phyloP scores from a whole-genome alignment of 2,329 filamentous ascomycete genomes.

The Tolypocladium paradoxum region DNA sequence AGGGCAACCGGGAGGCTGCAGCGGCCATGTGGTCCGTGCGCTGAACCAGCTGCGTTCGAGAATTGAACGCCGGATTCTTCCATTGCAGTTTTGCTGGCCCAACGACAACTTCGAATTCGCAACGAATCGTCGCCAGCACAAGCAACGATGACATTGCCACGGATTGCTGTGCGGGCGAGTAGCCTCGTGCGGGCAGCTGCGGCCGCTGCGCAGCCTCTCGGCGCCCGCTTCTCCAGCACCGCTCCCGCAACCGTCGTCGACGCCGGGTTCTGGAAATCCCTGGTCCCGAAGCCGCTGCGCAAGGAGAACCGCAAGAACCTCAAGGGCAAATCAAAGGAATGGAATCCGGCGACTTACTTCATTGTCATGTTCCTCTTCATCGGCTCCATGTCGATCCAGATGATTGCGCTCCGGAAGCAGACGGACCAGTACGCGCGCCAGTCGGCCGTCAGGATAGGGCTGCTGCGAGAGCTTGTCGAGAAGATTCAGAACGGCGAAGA shows the following conservation, averaged over 20 bases:
- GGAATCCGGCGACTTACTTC: slow-evolving; percentile 76
- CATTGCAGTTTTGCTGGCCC: not conserved
- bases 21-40: not conserved
- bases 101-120: not conserved
- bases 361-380: slow-evolving; percentile 77
- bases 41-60: not conserved
- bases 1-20: slow-evolving; percentile 19
- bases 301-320: slow-evolving; percentile 24
- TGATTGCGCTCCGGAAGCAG: slow-evolving; percentile 71
- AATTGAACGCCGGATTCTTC: not conserved
- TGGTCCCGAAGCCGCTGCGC: slow-evolving; percentile 59
- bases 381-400: slow-evolving; percentile 90
- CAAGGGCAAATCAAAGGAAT: slow-evolving; percentile 46
- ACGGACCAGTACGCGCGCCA: slow-evolving; percentile 61
- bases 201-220: not conserved
- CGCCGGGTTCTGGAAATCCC: slow-evolving; percentile 55
- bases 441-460: slow-evolving; percentile 66
- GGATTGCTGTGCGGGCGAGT: not conserved
- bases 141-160: slow-evolving; percentile 6
- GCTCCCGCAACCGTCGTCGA: slow-evolving; percentile 41
- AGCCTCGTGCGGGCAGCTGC: not conserved
- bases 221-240: slow-evolving; percentile 23
- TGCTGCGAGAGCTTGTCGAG: slow-evolving; percentile 66
- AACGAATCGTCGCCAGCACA: not conserved
- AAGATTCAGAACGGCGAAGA: slow-evolving; percentile 60